Conservation (phyloP, 164 flowering plant species). For the Macadamia integrifolia region DNA sequence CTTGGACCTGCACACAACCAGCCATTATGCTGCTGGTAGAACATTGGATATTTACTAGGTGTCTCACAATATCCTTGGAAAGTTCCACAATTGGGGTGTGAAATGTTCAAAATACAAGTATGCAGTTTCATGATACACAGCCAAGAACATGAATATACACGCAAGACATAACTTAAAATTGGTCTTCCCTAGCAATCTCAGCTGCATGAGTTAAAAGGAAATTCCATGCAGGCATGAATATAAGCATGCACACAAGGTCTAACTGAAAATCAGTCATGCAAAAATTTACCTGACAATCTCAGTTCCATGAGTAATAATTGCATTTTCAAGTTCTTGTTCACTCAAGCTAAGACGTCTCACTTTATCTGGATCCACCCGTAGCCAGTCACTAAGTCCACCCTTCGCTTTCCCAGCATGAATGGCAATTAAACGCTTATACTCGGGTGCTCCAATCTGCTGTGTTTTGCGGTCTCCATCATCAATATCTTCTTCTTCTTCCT, state of each 20-base stretch:
- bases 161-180: neutral
- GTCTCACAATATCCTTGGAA: neutral
- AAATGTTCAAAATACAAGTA: neutral
- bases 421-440: slow-evolving; percentile 36
- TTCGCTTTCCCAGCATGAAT: slow-evolving; percentile 34
- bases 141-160: too few species aligned
- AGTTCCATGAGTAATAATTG: slow-evolving; percentile 22
- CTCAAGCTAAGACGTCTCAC: slow-evolving; percentile 36
- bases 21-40: neutral
- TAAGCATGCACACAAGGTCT: neutral
- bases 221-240: neutral
- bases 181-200: neutral
- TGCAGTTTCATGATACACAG: too few species aligned
- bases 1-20: too few species aligned
- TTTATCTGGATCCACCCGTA: slow-evolving; percentile 19
- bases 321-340: slow-evolving; percentile 37
- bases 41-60: neutral
- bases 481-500: slow-evolving; percentile 23
- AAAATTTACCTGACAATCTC: slow-evolving; percentile 30
- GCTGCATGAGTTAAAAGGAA: too few species aligned
- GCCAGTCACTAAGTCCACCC: slow-evolving; percentile 25
- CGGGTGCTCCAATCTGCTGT: slow-evolving; percentile 23
- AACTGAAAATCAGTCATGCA: neutral
- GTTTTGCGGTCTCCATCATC: slow-evolving; percentile 17
- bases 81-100: neutral